phyloP scores from a whole-genome alignment of 805 yeast genomes.

The Starmera pachycereana region DNA sequence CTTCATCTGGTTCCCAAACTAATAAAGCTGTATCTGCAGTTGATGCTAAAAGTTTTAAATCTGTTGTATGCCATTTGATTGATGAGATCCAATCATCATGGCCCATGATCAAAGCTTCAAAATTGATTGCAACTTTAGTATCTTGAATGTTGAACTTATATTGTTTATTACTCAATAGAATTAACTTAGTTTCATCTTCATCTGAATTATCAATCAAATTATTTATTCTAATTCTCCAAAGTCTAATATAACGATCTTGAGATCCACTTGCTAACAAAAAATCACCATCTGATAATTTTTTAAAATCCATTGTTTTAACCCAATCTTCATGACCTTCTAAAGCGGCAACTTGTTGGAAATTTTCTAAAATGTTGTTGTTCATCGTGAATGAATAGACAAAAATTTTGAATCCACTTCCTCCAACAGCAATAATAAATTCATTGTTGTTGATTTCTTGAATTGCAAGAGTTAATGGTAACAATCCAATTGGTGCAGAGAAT shows the following conservation, averaged over 20 bases:
- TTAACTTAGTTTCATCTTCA: constrained; percentile 41
- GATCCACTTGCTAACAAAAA: constrained; percentile 79
- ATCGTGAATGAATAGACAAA: constrained; percentile 40
- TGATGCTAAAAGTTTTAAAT: constrained; percentile 60
- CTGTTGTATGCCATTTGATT: constrained; percentile 60
- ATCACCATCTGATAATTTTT: constrained; percentile 35
- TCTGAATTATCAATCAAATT: constrained; percentile 46
- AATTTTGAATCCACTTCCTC: constrained; percentile 53
- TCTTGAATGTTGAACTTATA: constrained; percentile 40
- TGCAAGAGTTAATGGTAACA: constrained; percentile 35
- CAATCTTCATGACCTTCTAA: constrained; percentile 94
- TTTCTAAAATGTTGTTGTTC: constrained; percentile 5
- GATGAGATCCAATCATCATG: constrained; percentile 97
- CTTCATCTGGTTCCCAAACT: constrained; percentile 84
- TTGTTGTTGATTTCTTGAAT: constrained; percentile 20
- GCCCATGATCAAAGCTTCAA: constrained; percentile 93
- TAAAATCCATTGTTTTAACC: constrained; percentile 67
- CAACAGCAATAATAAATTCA: constrained; percentile 48
- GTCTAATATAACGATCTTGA: constrained; percentile 83
- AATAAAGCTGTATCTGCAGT: constrained; percentile 91
- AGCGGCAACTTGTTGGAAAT: constrained; percentile 34
- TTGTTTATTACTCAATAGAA: constrained; percentile 60
- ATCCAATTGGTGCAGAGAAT: constrained; percentile 32
- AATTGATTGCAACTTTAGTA: constrained; percentile 47
- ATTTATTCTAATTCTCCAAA: constrained; percentile 68